Conservation (phyloP, 177 flowering plant genomes). For the Vitis hybrid region DNA sequence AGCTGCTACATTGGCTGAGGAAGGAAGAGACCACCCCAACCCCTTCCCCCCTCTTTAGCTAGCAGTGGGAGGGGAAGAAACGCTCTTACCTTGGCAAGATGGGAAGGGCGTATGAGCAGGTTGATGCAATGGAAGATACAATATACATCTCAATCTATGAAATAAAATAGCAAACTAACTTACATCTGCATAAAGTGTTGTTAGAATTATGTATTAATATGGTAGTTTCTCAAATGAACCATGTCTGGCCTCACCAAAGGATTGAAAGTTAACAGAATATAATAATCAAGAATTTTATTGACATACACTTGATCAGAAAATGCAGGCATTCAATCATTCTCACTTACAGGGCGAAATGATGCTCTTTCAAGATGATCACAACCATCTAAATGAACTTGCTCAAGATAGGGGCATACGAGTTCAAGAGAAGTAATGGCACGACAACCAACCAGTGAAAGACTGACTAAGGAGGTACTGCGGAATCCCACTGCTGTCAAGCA, state of each 20-base stretch:
- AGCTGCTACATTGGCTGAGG: no score
- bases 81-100: no score
- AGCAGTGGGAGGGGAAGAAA: no score
- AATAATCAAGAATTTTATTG: no score
- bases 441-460: constrained; percentile 88
- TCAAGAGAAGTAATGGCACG: constrained; percentile 71
- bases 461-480: constrained; percentile 63
- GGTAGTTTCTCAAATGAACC: neutral
- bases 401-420: constrained; percentile 74
- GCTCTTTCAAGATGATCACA: constrained; percentile 97
- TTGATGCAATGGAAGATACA: neutral
- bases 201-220: neutral
- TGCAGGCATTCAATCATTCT: neutral
- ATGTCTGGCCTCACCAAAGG: neutral
- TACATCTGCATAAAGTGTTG: neutral
- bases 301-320: neutral
- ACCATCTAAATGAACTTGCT: constrained; percentile 78
- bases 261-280: neutral
- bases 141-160: neutral
- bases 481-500: constrained; percentile 72
- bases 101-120: no score
- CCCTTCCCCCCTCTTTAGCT: no score
- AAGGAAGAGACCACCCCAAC: no score
- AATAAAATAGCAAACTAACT: neutral
- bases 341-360: constrained; percentile 79